Evolutionary conservation across 305 asterid species (phyloP).

Genomic region (Fraxinus paxiana): DNA sequence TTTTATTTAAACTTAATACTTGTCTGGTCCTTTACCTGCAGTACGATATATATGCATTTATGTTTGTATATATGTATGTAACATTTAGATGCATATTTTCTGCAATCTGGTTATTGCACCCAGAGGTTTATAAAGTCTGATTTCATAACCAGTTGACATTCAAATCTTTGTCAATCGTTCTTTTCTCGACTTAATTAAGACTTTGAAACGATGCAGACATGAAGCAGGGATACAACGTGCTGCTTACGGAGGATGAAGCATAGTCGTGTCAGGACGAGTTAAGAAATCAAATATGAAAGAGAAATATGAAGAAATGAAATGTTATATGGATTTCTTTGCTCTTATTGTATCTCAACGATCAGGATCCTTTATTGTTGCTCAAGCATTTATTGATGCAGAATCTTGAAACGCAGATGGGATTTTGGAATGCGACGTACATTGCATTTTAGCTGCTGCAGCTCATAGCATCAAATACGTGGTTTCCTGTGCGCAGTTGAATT

Average conservation of each 20-base stretch:
- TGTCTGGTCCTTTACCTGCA: not conserved
- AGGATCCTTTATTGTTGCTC: not conserved
- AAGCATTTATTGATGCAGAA: not conserved
- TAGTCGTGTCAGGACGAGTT: not conserved
- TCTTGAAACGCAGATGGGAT: not conserved
- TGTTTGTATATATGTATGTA: not conserved
- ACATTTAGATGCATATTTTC: not conserved
- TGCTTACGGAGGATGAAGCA: conserved; percentile 1
- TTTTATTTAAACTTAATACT: not conserved
- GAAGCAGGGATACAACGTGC: not conserved
- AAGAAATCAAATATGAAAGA: not conserved
- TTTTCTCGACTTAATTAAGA: not conserved
- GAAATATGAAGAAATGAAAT: not conserved
- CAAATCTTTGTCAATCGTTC: not conserved
- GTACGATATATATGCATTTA: not conserved
- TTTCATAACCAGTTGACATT: not conserved
- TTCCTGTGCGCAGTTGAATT: not conserved
- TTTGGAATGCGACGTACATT: not conserved
- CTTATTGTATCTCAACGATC: not conserved
- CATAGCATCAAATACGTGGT: not conserved
- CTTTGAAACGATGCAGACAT: not conserved
- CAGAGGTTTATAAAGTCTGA: not conserved
- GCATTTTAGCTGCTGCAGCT: not conserved
- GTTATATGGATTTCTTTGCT: not conserved
- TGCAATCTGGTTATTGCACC: not conserved